phyloP scores from a whole-genome alignment of 176 grass and related monocot genomes.

The Paspalum notatum region DNA sequence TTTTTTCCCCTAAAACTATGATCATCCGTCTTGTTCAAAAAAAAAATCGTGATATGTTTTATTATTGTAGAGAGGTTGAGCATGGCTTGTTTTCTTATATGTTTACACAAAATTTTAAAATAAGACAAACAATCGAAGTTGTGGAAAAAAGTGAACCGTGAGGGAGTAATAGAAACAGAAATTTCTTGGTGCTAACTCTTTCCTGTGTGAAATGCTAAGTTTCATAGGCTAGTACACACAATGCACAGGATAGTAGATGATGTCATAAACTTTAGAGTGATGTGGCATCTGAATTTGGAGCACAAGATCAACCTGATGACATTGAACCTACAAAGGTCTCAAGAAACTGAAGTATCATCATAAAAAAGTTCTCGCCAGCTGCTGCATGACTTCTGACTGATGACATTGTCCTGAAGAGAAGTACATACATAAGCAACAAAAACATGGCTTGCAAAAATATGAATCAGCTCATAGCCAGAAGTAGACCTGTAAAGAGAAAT shows the following conservation, averaged over 20 bases:
- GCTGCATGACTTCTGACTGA: conserved; percentile 92
- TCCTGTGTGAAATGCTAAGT: neutral
- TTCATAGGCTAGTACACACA: neutral
- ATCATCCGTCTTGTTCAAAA: too few relatives aligned
- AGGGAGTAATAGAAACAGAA: neutral
- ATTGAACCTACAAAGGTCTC: conserved; percentile 98
- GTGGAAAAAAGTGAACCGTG: too few relatives aligned
- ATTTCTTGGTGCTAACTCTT: neutral
- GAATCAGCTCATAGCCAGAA: conserved; percentile 35
- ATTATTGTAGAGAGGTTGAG: too few relatives aligned
- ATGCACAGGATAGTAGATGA: neutral
- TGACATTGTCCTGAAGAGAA: conserved; percentile 90
- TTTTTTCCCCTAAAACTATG: too few relatives aligned
- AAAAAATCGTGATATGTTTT: too few relatives aligned
- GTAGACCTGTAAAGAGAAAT: conserved; percentile 99
- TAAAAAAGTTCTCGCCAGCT: conserved; percentile 78
- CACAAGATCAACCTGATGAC: conserved; percentile 78
- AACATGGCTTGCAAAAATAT: conserved; percentile 2
- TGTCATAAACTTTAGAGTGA: conserved; percentile 12
- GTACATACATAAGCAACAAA: conserved; percentile 43
- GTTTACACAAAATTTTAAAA: too few relatives aligned
- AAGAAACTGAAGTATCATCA: conserved; percentile 92
- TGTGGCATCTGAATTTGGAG: conserved; percentile 18
- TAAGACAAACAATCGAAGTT: too few relatives aligned
- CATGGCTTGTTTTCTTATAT: too few relatives aligned